Base-by-base conservation (phyloP, 768 basidiomycete genomes). In the Boletellus sp. region DNA sequence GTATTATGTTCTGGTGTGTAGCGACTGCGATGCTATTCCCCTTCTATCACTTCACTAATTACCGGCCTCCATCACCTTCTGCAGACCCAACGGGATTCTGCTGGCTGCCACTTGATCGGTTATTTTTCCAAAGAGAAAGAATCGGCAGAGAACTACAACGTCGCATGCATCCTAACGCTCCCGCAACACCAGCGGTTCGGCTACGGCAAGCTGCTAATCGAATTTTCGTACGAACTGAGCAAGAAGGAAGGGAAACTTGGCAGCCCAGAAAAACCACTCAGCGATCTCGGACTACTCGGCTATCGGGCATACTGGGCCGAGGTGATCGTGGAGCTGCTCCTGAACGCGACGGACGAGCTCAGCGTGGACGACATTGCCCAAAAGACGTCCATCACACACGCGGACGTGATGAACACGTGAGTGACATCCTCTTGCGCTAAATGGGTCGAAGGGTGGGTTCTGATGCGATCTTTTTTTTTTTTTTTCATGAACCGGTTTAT, bases 101-200 rank as follows among this genome's bases (percentile, higher is more conserved):
- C 78, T 19, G 96, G 96, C 28, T 93, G 90, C 68, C 96, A 99
- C 67, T 72, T 96, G 57, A 88, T 99, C 56, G 95, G 95, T 22
- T 99, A 97, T 72, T 99, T 99, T 71, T 97, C 94, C 24, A 98
- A 98, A 65, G 96, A 99, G 74, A 99, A 99, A 67, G 96, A 99
- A 69, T 94, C 84, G 3, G 88, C 96, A 23, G 96, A 99, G 61
- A 91, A 85, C 61, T 99, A 98, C 77, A 99, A 99, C 69, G 90
- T 99, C 47, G 96, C 96, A 0, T 99, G 96, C 77, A 97, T 99
- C 70, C 74, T 98, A 51, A 94, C 96, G n/a, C 79, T 99, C 36
- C 96, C 96, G 6, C 96, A 99, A 65, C 91, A 98, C 65, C 96
- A 99, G 68, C 87, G 95, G 31, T 86, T 90, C 65, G 94, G 94